Conservation (phyloP, 108 stramenopile species). For the Nitzschia inconspicua region DNA sequence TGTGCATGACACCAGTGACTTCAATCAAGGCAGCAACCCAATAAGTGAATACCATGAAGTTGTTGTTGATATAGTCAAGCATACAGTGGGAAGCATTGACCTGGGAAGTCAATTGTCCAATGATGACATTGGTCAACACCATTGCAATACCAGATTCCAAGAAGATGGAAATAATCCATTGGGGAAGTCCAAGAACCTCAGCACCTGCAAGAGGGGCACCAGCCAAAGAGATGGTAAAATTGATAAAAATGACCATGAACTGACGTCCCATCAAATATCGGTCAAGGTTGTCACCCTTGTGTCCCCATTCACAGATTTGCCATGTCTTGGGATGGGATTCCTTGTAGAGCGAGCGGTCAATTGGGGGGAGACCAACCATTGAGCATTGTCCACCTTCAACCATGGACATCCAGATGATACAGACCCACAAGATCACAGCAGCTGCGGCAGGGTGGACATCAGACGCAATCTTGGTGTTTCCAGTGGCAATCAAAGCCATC, state of each 20-base stretch:
- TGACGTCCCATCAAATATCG: conserved; percentile 86
- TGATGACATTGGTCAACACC: conserved; percentile 60
- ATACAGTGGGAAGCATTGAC: conserved; percentile 78
- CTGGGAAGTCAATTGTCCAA: conserved; percentile 81
- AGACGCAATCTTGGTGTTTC: conserved; percentile 48
- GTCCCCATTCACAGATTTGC: conserved; percentile 45
- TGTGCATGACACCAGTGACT: conserved; percentile 62
- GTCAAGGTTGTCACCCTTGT: conserved; percentile 86
- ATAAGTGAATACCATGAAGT: conserved; percentile 64
- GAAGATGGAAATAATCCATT: conserved; percentile 56
- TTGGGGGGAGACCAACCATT: conserved; percentile 67
- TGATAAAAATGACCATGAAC: conserved; percentile 80
- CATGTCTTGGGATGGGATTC: conserved; percentile 66
- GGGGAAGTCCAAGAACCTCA: conserved; percentile 56
- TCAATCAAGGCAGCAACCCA: conserved; percentile 59
- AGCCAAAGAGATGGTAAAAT: conserved; percentile 67
- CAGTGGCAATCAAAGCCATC: conserved; percentile 46
- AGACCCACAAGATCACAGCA: conserved; percentile 37
- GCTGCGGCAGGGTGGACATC: conserved; percentile 53
- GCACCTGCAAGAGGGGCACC: conserved; percentile 56
- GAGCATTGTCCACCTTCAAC: conserved; percentile 77
- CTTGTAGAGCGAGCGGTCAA: conserved; percentile 66
- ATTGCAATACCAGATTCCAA: conserved; percentile 73
- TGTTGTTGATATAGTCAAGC: conserved; percentile 86
- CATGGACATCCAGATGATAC: conserved; percentile 63